Evolutionary conservation across 2,329 filamentous ascomycete species (phyloP), one percentile per base, ranked within the genome.

Genomic region (Phoma herbarum): DNA sequence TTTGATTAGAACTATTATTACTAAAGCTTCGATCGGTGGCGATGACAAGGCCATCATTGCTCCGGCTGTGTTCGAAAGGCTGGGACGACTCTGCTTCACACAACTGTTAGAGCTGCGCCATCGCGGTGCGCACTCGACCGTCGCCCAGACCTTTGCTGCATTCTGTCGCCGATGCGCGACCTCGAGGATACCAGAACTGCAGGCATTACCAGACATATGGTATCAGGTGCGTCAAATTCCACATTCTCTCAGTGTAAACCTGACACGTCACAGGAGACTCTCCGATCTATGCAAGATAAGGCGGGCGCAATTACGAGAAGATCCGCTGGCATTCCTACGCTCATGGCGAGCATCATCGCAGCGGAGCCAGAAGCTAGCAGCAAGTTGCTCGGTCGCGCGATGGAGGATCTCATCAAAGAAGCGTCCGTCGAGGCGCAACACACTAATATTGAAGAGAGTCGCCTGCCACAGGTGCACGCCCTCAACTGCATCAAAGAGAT

Each of bases 401-500:
- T 96, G 72, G 71, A 75, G 6, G 85, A 87, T 31, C 81, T 93
- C 4, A 84, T 86, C 59, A 73, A 77, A 3, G 87, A 91, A 52
- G 86, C 88, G 6, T 77, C 81, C 23, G 76, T 80, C 22, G 82
- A 85, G 48, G 85, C 85, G 3, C 78, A 74, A 10, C 80, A 84
- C 28, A 85, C 84, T 2, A 89, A 80, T 12, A 81, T 81, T 11
- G 79, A 81, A 60, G 81, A 85, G 47, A 78, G 83, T 28, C 83
- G 90, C 39, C 79, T 98, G 4, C 90, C 93, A 0, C 94, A 99
- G 76, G 95, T 99, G 0, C 95, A 99, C 75, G 93, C 95, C 0
- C 85, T 97, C 72, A 99, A 99, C 74, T 97, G 91, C 60, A 81
- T 99, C 57, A 95, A 95, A 72, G 93, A 96, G 64, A 89, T 97